Conservation (phyloP, 129 eudicot genomes). For the Daucus carota region DNA sequence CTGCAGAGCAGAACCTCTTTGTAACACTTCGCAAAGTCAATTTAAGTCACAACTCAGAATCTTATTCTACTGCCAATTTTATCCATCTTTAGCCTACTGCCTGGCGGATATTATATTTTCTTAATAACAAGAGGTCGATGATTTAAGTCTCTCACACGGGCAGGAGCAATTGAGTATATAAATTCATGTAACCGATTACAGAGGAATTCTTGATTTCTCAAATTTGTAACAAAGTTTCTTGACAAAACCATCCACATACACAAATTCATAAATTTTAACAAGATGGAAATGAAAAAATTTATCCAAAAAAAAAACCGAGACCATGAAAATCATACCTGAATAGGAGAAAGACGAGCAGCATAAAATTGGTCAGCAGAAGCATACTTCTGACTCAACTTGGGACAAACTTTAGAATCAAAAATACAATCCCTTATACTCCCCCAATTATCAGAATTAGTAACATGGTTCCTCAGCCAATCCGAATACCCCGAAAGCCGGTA, state of each 20-base stretch:
- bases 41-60: not conserved
- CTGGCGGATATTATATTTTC: not conserved
- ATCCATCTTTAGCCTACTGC: not conserved
- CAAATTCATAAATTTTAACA: not conserved
- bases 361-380: slow-evolving; percentile 49
- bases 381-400: slow-evolving; percentile 43
- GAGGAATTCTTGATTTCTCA: not conserved
- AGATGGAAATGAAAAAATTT: no score
- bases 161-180: not conserved
- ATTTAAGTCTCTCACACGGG: not conserved
- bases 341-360: slow-evolving; percentile 62
- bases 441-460: slow-evolving; percentile 55
- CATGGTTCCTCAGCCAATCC: slow-evolving; percentile 56
- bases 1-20: not conserved
- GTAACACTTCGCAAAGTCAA: not conserved
- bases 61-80: not conserved
- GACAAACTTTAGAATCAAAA: slow-evolving; percentile 43
- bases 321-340: slow-evolving; percentile 27
- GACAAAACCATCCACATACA: not conserved
- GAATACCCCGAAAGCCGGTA: slow-evolving; percentile 51
- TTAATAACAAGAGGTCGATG: not conserved
- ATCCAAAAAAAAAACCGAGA: not conserved
- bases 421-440: slow-evolving; percentile 69
- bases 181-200: no score
- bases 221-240: not conserved